Evolutionary conservation across 2,329 filamentous ascomycete genomes (phyloP).

Genomic region (Sordariomycetes sp.): DNA sequence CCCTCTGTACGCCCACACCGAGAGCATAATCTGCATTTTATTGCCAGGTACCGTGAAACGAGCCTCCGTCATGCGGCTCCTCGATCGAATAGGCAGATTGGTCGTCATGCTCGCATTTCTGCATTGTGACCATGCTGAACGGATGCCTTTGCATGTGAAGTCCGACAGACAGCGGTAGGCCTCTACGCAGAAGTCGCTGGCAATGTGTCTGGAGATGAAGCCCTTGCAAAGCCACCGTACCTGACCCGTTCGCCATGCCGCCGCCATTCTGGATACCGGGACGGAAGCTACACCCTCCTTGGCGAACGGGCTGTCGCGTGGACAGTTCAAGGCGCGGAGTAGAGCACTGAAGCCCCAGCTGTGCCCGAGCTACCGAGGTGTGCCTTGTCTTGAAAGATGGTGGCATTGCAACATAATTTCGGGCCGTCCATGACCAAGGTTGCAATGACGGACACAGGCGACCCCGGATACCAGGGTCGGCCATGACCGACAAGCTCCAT

Average conservation of each 20-base stretch:
- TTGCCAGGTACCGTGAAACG: slow-evolving; percentile 2
- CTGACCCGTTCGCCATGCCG: not conserved
- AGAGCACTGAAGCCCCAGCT: no score
- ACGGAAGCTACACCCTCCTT: not conserved
- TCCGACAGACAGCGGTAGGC: no score
- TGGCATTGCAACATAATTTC: not conserved
- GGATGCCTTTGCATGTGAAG: no score
- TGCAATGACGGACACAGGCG: not conserved
- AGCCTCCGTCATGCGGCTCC: slow-evolving; percentile 4
- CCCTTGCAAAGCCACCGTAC: not conserved
- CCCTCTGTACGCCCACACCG: not conserved
- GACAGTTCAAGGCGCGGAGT: no score
- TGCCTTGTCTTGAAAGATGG: not conserved
- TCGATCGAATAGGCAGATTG: not conserved
- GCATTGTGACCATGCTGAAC: no score
- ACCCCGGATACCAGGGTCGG: not conserved
- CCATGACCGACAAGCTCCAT: not conserved
- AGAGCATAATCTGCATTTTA: slow-evolving; percentile 3
- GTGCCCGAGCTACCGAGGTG: not conserved
- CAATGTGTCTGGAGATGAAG: not conserved
- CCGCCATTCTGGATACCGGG: not conserved
- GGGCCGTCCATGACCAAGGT: not conserved
- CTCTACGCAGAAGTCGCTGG: no score
- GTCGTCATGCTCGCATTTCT: not conserved
- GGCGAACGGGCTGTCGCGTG: not conserved